phyloP scores from a whole-genome alignment of 2,329 filamentous ascomycete genomes.

The Aspergillus ibericus region DNA sequence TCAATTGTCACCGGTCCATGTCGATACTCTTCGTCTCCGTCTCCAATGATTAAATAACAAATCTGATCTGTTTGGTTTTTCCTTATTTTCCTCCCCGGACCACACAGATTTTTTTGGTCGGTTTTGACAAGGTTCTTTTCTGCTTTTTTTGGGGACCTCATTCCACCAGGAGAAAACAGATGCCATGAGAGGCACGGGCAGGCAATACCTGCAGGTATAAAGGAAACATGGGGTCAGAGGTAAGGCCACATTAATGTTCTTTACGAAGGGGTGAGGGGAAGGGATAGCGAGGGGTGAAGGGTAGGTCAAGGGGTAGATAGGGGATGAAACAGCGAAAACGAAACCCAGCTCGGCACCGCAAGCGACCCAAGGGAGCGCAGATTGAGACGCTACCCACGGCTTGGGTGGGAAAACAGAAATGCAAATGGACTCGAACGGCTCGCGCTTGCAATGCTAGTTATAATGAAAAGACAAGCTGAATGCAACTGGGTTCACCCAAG shows the following conservation, averaged over 20 bases:
- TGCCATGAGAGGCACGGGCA: neutral
- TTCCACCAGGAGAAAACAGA: constrained; percentile 18
- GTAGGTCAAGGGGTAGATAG: neutral
- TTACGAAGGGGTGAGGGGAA: constrained; percentile 8
- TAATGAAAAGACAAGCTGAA: constrained; percentile 34
- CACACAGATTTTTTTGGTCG: constrained; percentile 8
- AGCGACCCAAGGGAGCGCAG: constrained; percentile 2
- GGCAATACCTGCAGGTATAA: neutral
- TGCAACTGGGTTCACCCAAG: constrained; percentile 35
- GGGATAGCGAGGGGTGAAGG: neutral
- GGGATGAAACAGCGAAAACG: constrained; percentile 6
- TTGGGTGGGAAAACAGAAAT: constrained; percentile 20
- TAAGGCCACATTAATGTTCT: constrained; percentile 24
- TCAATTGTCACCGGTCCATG: constrained; percentile 16
- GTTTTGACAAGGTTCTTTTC: constrained; percentile 12
- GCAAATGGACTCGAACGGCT: constrained; percentile 39
- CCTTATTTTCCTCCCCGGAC: neutral
- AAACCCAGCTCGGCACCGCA: constrained; percentile 8
- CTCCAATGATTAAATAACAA: constrained; percentile 18
- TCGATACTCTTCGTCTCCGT: constrained; percentile 10
- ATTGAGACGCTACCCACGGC: constrained; percentile 12
- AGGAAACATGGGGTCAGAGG: constrained; percentile 14
- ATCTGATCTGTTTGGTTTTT: constrained; percentile 2
- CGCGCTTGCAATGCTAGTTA: constrained; percentile 50
- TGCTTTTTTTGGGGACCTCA: constrained; percentile 16